These are phyloP conservation scores for Leccinum disarticulatum DNA, from an alignment of 768 basidiomycete genomes.

Conservation along the genomic window DNA sequence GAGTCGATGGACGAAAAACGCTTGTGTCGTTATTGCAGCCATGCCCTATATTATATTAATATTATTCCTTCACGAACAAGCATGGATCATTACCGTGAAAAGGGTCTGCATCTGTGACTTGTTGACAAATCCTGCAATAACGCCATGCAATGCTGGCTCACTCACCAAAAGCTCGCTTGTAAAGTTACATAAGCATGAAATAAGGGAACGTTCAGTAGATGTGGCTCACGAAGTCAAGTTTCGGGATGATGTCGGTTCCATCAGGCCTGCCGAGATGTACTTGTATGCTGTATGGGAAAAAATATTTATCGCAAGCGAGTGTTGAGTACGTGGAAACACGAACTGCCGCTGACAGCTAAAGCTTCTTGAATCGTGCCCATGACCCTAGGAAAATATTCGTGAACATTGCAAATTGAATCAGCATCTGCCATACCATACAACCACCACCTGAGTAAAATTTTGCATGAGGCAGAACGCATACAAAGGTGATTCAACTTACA, in stretches of 20 bases:
- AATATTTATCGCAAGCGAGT: background rate
- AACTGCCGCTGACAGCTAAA: background rate
- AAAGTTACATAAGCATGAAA: background rate
- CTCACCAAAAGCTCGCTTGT: conserved; percentile 1
- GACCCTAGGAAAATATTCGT: background rate
- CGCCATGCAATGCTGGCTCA: background rate
- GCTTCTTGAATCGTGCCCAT: background rate
- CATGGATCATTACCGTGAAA: background rate
- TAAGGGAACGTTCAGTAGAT: background rate
- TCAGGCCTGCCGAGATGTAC: background rate
- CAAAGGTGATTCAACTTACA: background rate
- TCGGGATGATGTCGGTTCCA: background rate
- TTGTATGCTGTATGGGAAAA: background rate
- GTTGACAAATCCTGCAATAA: background rate
- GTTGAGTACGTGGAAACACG: background rate
- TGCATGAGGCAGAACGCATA: too few relatives aligned
- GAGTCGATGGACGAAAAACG: conserved; percentile 4
- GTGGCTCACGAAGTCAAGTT: background rate
- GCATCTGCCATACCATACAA: background rate
- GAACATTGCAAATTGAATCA: too few relatives aligned
- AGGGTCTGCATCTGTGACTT: background rate
- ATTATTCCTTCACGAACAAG: background rate
- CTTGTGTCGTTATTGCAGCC: background rate
- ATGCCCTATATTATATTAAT: background rate
- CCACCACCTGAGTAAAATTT: background rate